Conservation (phyloP, 768 basidiomycete genomes). For the Lactifluus subvellereus region DNA sequence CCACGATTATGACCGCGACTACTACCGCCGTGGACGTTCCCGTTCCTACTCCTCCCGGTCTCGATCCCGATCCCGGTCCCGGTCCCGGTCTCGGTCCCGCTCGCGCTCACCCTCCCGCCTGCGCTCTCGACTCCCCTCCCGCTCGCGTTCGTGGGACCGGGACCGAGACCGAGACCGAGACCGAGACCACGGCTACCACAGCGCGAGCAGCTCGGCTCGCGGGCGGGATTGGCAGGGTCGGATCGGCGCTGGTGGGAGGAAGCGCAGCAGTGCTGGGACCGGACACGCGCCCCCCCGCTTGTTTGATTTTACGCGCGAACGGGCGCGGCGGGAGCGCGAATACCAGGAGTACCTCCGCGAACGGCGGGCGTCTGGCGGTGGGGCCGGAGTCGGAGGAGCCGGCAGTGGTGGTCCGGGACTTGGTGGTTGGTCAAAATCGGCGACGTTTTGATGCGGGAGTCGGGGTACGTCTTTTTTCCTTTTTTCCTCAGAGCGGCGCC, state of each 20-base stretch:
- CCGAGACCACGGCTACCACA: not conserved
- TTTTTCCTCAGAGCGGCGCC: too few relatives aligned
- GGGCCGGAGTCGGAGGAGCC: not conserved
- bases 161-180: not conserved
- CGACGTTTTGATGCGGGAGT: not conserved
- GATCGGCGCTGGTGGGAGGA: not conserved
- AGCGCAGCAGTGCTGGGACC: not conserved
- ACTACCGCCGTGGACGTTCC: not conserved
- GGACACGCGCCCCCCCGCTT: constrained; percentile 1
- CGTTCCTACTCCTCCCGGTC: not conserved
- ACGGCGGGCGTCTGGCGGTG: not conserved
- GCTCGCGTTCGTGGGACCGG: constrained; percentile 4
- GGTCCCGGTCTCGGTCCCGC: not conserved
- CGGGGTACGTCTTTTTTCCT: too few relatives aligned
- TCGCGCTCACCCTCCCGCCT: not conserved
- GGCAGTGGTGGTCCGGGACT: not conserved
- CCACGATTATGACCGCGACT: not conserved
- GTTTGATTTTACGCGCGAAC: constrained; percentile 6
- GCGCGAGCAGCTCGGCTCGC: not conserved
- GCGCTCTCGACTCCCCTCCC: not conserved
- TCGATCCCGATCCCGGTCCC: not conserved
- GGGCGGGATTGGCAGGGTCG: not conserved
- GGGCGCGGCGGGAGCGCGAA: not conserved
- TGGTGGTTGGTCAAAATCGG: not conserved
- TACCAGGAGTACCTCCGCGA: not conserved